Evolutionary conservation across 768 basidiomycete genomes (phyloP), one percentile per base, ranked within the genome.

Genomic region (Termitomyces sp.): DNA sequence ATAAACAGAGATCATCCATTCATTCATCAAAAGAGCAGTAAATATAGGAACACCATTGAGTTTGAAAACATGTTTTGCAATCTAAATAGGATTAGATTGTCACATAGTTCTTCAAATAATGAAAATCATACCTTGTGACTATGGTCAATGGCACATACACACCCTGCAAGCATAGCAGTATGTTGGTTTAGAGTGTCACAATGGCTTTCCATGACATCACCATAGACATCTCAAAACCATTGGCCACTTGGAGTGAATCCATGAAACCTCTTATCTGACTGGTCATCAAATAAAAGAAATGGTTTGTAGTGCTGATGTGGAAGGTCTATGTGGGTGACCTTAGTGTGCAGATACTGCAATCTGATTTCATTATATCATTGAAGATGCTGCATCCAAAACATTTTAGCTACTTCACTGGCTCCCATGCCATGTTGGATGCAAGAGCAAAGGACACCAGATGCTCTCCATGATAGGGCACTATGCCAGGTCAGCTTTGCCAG

Each of bases 41-140:
- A n/a, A n/a, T n/a, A n/a, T n/a, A n/a, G n/a, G n/a, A n/a, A n/a
- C n/a, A n/a, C n/a, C n/a, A n/a, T n/a, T n/a, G n/a, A n/a, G n/a
- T 32, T 65, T 68, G 1, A 55, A 61, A 10, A 69, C 43, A 35
- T 66, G 59, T 43, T 68, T 68, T 10, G 61, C 50, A 11, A 70
- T 51, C 68, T 70, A 25, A 14, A 43, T 5, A 32, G 16, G 35
- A 1, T 35, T 35, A 14, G 35, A 35, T 10, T 16, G n/a, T 42
- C 1, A 27, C 5, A 19, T 17, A 16, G 27, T 16, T 16, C 7
- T 25, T 27, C 14, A n/a, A 14, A 28, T 11, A 35, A 35, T 41
- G 32, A 23, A n/a, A 39, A 5, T 10, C 27, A 28, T n/a, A 21
- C 54, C 40, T 28, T 46, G 54, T 56, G 19, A 39, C 37, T 39